A percentile compares a stretch with the other conserved stretches of the same genome.
phyloP scores from a whole-genome alignment of 179 eudicot genomes.

The Silene vulgaris region DNA sequence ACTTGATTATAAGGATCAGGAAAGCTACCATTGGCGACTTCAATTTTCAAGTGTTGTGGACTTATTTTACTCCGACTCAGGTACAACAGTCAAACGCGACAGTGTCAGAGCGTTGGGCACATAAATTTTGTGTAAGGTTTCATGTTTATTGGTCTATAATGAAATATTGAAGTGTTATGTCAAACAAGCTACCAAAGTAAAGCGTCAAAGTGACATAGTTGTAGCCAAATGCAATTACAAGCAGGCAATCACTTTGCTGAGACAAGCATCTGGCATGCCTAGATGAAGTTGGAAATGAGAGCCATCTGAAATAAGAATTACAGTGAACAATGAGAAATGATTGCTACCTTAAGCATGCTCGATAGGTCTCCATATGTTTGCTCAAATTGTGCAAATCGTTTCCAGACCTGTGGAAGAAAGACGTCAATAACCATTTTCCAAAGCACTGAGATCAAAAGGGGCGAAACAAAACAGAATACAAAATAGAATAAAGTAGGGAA shows the following conservation, averaged over 20 bases:
- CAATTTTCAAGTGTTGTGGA: neutral
- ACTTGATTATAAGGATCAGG: neutral
- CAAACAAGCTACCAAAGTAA: neutral
- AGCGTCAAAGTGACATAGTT: neutral
- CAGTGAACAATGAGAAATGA: conserved; percentile 3
- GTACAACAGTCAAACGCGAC: neutral
- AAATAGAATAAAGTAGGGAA: neutral
- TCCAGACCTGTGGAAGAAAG: conserved; percentile 64
- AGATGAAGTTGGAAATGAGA: neutral
- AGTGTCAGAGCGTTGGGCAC: neutral
- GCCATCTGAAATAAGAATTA: neutral
- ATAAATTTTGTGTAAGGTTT: neutral
- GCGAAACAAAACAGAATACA: neutral
- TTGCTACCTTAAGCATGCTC: conserved; percentile 87
- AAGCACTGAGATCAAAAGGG: neutral
- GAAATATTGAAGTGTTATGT: neutral
- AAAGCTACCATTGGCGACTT: neutral
- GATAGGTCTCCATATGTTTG: conserved; percentile 97
- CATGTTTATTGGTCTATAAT: neutral
- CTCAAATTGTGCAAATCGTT: conserved; percentile 80
- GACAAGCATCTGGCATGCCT: neutral
- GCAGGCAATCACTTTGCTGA: neutral
- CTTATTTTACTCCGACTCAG: neutral
- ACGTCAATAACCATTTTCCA: neutral
- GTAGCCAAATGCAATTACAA: conserved; percentile 4